Evolutionary conservation across 2,329 filamentous ascomycete genomes (phyloP), one percentile per base, ranked within the genome.

Genomic region (Ophiosphaerella korrae): DNA sequence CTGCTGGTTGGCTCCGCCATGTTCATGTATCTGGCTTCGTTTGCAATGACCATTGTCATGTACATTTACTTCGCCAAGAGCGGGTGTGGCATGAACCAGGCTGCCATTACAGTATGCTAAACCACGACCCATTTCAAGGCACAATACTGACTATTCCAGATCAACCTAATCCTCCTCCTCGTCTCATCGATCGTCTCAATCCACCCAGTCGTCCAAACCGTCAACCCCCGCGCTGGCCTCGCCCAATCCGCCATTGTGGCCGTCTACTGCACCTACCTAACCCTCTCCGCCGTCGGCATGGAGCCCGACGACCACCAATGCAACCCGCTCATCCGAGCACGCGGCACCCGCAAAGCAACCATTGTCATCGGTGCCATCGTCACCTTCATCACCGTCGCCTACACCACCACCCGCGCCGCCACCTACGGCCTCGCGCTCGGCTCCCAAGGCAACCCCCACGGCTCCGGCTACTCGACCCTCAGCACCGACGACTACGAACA

Each of bases 161-260:
- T 97, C 77, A 99, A 99, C 74, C 78, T 99, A 12, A 73, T 97
- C 32, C 80, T 97, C 43, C 88, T 95, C 78, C 74, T 97, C 42
- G 80, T 84, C 52, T 86, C 96, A 55, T 95, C 92, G 0, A 81
- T 87, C 59, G 82, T 97, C 29, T 97, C 93, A 0, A 88, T 99
- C 54, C 92, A 97, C 70, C 92, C 94, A 1, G 84, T 84, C 1
- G 85, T 99, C 12, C 94, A 99, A 74, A 91, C 92, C 67, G 88
- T 88, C 72, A 99, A 99, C 74, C 86, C 92, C 41, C 92, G 93
- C 70, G 94, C 94, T 36, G 94, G 94, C 42, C 82, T 99, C 52
- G 94, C 94, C n/a, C 94, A 99, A 73, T 92, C 92, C 36, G 93
- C 94, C 55, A 97, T 97, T 84, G 94, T 99, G 38, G 91, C 92